Base-by-base conservation (phyloP, 169 alveolate genomes). In the Plasmodium adleri region DNA sequence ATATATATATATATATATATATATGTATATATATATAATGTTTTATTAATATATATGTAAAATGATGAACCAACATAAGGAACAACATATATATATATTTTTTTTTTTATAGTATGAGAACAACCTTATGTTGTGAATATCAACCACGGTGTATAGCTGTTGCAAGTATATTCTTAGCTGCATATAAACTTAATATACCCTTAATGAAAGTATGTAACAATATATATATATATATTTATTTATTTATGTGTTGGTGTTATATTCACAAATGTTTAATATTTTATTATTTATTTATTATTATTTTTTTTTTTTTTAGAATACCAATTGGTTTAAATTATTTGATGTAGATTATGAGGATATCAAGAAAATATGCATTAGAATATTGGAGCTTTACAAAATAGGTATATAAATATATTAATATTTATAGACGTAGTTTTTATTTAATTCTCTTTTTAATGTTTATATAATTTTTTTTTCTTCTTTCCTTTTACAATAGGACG, bases 131-230 rank as follows among this genome's bases (percentile, higher is more conserved):
- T 78, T 93, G 95, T 73, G 94, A 90, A 26, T 93, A 91, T 47
- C 95, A 93, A 83, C 95, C 95, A 9, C 93, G 94, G 7, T 93
- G 93, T 17, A 92, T 93, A 5, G 95, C 95, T 26, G 95, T 93
- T 26, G 95, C 94, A 13, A 90, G 94, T 50, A 93, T 93, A 28
- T 93, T 91, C 47, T 70, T 93, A 67, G 95, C 95, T 12, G 94
- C 95, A 5, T 88, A 93, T 47, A 93, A 90, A 71, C 59, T 93
- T 59, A 74, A 74, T 59, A 91, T 93, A n/a, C 94, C 94, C 8
- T 66, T 93, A 58, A 89, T 93, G 68, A 70, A 70, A 59, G 95
- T 90, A 75, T 72, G 9, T 32, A 32, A 32, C 45, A 5, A 32
- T 32, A 32, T 32, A 1, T 28, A 28, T 28, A 3, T 28, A 28